A percentile compares a stretch with the other conserved stretches of the same genome.
Evolutionary conservation across 306 rosid genomes (phyloP).

Genomic region (Casuarina equisetifolia): DNA sequence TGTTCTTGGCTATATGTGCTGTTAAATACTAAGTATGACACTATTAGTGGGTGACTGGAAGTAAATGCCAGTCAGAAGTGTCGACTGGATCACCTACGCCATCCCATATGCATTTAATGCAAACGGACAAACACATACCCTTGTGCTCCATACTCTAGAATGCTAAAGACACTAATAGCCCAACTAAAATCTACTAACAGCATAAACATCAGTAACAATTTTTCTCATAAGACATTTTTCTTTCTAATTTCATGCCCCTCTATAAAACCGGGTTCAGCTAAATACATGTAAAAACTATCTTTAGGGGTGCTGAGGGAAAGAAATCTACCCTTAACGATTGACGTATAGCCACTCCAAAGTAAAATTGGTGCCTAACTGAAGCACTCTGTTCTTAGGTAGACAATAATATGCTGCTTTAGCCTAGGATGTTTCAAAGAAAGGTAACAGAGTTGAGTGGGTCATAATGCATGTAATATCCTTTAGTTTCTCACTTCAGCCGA

Average conservation of each 20-base stretch:
- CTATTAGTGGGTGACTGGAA: slow-evolving; percentile 33
- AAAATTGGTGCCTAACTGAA: background rate
- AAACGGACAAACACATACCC: background rate
- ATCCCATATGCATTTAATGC: slow-evolving; percentile 31
- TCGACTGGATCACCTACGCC: slow-evolving; percentile 25
- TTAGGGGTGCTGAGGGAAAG: background rate
- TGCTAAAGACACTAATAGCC: background rate
- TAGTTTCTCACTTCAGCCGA: slow-evolving; percentile 9
- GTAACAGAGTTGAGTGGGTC: slow-evolving; percentile 5
- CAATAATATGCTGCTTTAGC: background rate
- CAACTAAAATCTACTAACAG: background rate
- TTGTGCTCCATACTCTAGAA: background rate
- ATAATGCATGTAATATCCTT: slow-evolving; percentile 21
- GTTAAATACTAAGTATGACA: slow-evolving; percentile 29
- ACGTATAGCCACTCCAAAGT: background rate
- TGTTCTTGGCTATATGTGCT: slow-evolving; percentile 8
- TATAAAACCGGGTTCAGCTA: background rate
- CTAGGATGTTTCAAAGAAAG: slow-evolving; percentile 6
- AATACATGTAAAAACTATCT: background rate
- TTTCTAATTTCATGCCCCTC: background rate
- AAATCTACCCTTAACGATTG: background rate
- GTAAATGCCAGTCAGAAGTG: slow-evolving; percentile 38
- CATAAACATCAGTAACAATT: background rate
- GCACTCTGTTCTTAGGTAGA: background rate
- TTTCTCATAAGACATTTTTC: background rate